Conservation (phyloP, 2,329 filamentous ascomycete genomes). For the Rutstroemia sp. region DNA sequence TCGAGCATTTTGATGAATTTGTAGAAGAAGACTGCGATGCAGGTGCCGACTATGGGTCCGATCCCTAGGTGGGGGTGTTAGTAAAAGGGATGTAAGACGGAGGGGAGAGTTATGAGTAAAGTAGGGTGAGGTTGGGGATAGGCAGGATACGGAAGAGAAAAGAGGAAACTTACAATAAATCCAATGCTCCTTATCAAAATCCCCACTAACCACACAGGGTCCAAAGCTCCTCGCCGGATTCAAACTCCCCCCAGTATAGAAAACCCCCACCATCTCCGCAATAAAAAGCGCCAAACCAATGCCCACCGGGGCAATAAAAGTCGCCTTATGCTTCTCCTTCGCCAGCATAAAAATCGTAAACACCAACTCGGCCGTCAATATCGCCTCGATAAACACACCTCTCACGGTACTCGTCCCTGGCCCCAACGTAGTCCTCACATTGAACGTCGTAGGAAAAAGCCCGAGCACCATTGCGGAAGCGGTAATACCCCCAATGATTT, state of each 20-base stretch:
- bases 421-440: slow-evolving; percentile 35
- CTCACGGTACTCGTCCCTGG: slow-evolving; percentile 34
- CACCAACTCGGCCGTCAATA: slow-evolving; percentile 39
- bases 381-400: slow-evolving; percentile 43
- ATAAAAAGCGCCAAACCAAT: slow-evolving; percentile 41
- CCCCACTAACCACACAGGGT: slow-evolving; percentile 37
- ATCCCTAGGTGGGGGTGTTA: slow-evolving; percentile 29
- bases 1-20: slow-evolving; percentile 42
- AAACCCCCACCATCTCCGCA: slow-evolving; percentile 38
- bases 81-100: too few species aligned
- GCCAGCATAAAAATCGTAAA: slow-evolving; percentile 45
- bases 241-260: slow-evolving; percentile 40
- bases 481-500: slow-evolving; percentile 30
- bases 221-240: slow-evolving; percentile 42
- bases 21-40: slow-evolving; percentile 43
- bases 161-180: slow-evolving; percentile 32
- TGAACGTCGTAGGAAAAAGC: slow-evolving; percentile 35
- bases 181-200: slow-evolving; percentile 39
- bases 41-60: slow-evolving; percentile 42
- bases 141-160: neutral
- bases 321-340: slow-evolving; percentile 40
- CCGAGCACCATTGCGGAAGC: slow-evolving; percentile 32
- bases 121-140: neutral
- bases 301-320: slow-evolving; percentile 41
- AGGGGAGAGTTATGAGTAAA: neutral